Conservation (phyloP, 169 alveolate genomes). For the Cyclospora cayetanensis region DNA sequence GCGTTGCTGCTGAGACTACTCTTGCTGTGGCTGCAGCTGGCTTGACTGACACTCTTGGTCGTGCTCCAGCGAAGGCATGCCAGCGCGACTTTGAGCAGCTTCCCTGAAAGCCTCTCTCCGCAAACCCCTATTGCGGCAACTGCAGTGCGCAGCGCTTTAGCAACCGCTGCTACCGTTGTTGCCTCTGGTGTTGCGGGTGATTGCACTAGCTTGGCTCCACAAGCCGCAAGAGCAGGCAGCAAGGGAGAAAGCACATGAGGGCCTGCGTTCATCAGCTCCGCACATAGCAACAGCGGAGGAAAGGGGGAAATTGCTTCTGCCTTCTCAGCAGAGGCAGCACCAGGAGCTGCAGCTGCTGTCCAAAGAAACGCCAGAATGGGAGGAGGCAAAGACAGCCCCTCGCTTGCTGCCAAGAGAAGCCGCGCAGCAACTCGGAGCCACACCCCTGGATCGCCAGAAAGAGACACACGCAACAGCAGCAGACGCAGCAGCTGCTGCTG, state of each 20-base stretch:
- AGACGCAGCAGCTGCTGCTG: conserved; percentile 46
- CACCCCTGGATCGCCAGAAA: not conserved
- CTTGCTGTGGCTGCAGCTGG: not conserved
- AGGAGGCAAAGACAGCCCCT: not conserved
- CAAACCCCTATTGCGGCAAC: conserved; percentile 57
- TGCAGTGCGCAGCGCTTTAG: conserved; percentile 44
- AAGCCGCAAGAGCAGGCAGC: conserved; percentile 44
- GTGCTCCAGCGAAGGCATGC: conserved; percentile 45
- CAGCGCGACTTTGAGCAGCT: not conserved
- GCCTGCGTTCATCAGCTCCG: conserved; percentile 39
- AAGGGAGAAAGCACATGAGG: conserved; percentile 51
- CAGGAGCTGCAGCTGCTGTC: conserved; percentile 27
- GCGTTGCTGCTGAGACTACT: not conserved
- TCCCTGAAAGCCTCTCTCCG: conserved; percentile 36
- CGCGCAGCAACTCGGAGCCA: conserved; percentile 50
- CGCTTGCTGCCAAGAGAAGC: conserved; percentile 52
- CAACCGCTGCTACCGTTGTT: conserved; percentile 49
- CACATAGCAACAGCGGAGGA: conserved; percentile 52
- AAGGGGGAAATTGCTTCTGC: conserved; percentile 4
- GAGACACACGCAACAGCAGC: conserved; percentile 20
- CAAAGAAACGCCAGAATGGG: not conserved
- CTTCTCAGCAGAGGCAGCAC: not conserved
- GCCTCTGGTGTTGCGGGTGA: not conserved
- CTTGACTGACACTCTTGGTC: not conserved
- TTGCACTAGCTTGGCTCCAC: conserved; percentile 35